Evolutionary conservation across 2,329 filamentous ascomycete genomes (phyloP), one percentile per base, ranked within the genome.

Genomic region (Neurospora sp.): DNA sequence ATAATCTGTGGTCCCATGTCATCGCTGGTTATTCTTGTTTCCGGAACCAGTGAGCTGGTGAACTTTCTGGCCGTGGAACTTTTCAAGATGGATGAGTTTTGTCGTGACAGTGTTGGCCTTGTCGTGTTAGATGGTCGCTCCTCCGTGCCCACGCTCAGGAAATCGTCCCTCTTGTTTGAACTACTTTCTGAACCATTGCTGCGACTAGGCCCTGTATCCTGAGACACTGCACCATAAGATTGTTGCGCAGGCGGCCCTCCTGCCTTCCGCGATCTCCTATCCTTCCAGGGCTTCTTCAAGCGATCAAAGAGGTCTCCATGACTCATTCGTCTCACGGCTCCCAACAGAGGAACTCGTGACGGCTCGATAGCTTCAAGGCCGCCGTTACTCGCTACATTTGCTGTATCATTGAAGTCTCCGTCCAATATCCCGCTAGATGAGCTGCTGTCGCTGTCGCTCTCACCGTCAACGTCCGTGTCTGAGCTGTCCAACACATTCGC

Each of bases 41-140:
- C 87, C 0, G 92, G 92, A 0, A 92, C 88, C 0, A 91, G 88
- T 6, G 87, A 88, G 68, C 90, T 93, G 0, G 89, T 90, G 78
- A 95, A 95, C 43, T 87, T 87, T 66, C 86, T 82, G 13, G 84
- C 81, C 1, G 86, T 85, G 9, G 86, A 78, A 15, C 79, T 79
- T 46, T 87, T 87, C 66, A 86, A 82, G 13, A 84, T 81, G 1
- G 86, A 85, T 9, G 86, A 78, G n/a, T 79, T 79, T 7, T 86
- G 87, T 38, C 84, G 82, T 68, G 73, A 74, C 6, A 75, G 66
- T 8, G 71, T 19, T 15, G 75, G 75, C 33, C 73, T 74, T 42
- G 71, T 70, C 19, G 71, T 67, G 42, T 69, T 70, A 23, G 69
- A 67, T 8, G 70, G 40, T 3, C 19, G 39, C 6, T 17, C n/a